Percentiles rank a stretch among this genome's conserved stretches.
These are phyloP conservation scores for Puccinia hordei DNA, from an alignment of 1,284 basidiomycete species.

Conservation along the genomic window DNA sequence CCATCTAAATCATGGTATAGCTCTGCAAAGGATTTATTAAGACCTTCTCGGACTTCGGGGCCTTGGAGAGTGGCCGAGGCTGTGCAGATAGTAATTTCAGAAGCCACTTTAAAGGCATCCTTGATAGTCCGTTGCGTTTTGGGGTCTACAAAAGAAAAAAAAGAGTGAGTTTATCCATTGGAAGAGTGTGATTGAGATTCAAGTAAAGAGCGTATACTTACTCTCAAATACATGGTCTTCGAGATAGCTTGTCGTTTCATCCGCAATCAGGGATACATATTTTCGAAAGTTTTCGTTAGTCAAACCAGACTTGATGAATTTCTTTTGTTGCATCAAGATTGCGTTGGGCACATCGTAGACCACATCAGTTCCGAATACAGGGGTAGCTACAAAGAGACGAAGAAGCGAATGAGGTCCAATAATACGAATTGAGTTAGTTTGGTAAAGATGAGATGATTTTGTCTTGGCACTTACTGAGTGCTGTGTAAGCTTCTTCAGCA, in stretches of 20 bases:
- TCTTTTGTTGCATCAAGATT: conserved; percentile 98
- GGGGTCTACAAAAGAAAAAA: not conserved
- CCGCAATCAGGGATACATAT: conserved; percentile 86
- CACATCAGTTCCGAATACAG: conserved; percentile 86
- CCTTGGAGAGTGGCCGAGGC: conserved; percentile 91
- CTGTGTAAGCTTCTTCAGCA: conserved; percentile 92
- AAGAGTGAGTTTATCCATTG: not conserved
- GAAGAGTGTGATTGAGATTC: not conserved
- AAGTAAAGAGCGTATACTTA: conserved; percentile 61
- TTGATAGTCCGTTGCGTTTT: not conserved
- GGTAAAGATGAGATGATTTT: conserved; percentile 64
- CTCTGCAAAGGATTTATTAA: conserved; percentile 83
- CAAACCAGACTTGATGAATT: conserved; percentile 90
- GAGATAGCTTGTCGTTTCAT: conserved; percentile 65
- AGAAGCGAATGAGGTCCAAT: not conserved
- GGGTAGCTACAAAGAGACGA: conserved; percentile 57
- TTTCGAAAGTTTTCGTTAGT: conserved; percentile 86
- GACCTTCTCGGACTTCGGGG: conserved; percentile 74
- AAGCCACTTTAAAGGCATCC: conserved; percentile 72
- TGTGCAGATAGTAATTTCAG: conserved; percentile 94
- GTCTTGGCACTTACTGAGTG: conserved; percentile 62
- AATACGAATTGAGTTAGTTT: not conserved
- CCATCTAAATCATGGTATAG: conserved; percentile 89
- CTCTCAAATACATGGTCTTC: conserved; percentile 65
- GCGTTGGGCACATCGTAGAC: conserved; percentile 98